These are phyloP conservation scores for Saturnispora besseyi DNA, from an alignment of 805 yeast genomes.

Conservation along the genomic window DNA sequence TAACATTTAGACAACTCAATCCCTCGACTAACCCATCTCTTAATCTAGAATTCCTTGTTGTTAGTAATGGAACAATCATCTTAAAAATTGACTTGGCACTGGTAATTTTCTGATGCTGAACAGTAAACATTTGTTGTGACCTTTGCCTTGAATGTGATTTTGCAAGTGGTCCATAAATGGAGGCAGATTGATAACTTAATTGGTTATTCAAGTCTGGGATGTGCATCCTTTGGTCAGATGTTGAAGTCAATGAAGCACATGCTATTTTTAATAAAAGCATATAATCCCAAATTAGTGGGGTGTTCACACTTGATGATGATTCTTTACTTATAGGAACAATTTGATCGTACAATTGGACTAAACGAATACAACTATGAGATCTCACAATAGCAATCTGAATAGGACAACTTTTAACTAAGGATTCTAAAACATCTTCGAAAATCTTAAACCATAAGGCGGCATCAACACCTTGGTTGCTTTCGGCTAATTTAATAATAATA, in stretches of 20 bases:
- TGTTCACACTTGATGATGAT: conserved; percentile 14
- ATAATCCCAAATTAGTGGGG: conserved; percentile 28
- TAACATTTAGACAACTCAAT: conserved; percentile 79
- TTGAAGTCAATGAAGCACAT: conserved; percentile 82
- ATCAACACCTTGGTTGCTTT: conserved; percentile 90
- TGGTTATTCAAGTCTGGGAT: conserved; percentile 25
- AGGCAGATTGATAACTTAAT: conserved; percentile 11
- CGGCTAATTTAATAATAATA: conserved; percentile 69
- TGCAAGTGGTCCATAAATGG: conserved; percentile 34
- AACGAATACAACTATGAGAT: conserved; percentile 77
- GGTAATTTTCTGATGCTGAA: conserved; percentile 86
- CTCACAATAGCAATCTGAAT: conserved; percentile 91
- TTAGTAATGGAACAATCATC: conserved; percentile 75
- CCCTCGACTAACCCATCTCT: conserved; percentile 88
- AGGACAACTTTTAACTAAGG: conserved; percentile 75
- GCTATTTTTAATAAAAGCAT: conserved; percentile 82
- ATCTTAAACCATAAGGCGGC: conserved; percentile 92
- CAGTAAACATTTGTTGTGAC: conserved; percentile 68
- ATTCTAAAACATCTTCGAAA: conserved; percentile 64
- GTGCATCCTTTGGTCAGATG: conserved; percentile 74
- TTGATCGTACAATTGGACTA: conserved; percentile 77
- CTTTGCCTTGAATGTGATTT: conserved; percentile 64
- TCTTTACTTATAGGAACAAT: conserved; percentile 48
- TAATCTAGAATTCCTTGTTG: conserved; percentile 57
- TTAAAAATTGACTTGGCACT: conserved; percentile 85